Evolutionary conservation across 148 eudicot species (phyloP).

Genomic region (Vaccinium vitisidaea): DNA sequence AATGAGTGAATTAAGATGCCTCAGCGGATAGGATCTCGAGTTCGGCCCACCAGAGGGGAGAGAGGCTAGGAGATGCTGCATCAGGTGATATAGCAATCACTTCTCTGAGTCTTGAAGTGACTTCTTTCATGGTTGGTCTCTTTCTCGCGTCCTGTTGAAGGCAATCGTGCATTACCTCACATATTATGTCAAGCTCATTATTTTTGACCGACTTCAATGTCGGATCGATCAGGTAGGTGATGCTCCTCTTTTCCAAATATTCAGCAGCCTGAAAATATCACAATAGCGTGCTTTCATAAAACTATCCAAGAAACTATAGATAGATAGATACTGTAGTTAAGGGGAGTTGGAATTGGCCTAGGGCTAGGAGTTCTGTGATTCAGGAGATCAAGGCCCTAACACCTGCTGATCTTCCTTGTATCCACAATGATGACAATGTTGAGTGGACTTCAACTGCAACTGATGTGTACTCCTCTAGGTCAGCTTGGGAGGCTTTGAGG

Average conservation of each 20-base stretch:
- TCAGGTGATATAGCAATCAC: constrained; percentile 61
- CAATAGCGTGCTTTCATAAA: neutral
- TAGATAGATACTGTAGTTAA: no score
- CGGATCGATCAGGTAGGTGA: constrained; percentile 56
- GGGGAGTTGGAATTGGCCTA: no score
- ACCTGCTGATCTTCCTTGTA: no score
- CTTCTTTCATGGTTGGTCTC: constrained; percentile 59
- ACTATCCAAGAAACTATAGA: neutral
- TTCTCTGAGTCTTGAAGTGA: constrained; percentile 44
- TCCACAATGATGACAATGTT: no score
- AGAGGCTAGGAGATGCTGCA: constrained; percentile 71
- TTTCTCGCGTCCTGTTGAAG: constrained; percentile 38
- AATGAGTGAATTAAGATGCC: constrained; percentile 40
- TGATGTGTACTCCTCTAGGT: no score
- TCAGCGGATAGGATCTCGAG: constrained; percentile 85
- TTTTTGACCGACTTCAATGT: constrained; percentile 55
- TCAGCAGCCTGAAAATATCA: constrained; percentile 45
- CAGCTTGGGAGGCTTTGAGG: no score
- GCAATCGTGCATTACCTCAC: constrained; percentile 65
- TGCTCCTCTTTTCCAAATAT: constrained; percentile 42
- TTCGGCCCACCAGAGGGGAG: constrained; percentile 99
- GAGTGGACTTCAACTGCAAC: no score
- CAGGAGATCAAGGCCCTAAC: no score
- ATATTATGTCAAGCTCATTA: constrained; percentile 61
- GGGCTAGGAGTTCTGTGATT: no score